Evolutionary conservation across 257 asterid species (phyloP).

Genomic region (Scutellaria baicalensis): DNA sequence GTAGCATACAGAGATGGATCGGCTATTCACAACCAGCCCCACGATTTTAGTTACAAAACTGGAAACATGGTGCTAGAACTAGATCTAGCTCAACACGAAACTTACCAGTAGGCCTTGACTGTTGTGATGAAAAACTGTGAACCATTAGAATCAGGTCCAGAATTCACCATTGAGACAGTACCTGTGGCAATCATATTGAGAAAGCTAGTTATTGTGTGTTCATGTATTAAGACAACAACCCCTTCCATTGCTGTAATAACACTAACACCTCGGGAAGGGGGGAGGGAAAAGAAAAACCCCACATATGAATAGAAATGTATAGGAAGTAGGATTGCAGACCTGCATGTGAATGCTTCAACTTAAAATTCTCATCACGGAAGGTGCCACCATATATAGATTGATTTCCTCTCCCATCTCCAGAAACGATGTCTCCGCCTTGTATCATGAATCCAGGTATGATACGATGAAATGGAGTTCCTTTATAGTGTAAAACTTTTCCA

Average conservation of each 20-base stretch:
- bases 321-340: conserved; percentile 27
- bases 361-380: conserved; percentile 82
- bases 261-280: too few relatives aligned
- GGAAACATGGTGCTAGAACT: background rate
- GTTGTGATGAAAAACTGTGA: conserved; percentile 89
- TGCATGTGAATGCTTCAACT: conserved; percentile 74
- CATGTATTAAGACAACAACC: background rate
- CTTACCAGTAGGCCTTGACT: conserved; percentile 71
- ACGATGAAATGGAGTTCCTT: conserved; percentile 94
- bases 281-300: background rate
- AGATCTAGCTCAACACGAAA: conserved; percentile 2
- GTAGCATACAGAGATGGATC: background rate
- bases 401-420: conserved; percentile 78
- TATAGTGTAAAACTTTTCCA: conserved; percentile 72
- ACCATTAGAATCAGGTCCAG: conserved; percentile 83
- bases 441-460: conserved; percentile 97
- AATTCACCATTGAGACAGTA: conserved; percentile 77
- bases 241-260: too few relatives aligned
- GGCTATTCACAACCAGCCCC: background rate
- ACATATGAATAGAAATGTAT: too few relatives aligned
- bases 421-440: conserved; percentile 93
- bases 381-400: conserved; percentile 60
- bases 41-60: background rate
- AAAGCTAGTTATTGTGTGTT: background rate
- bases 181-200: conserved; percentile 40